Evolutionary conservation across 148 eudicot species (phyloP).

Genomic region (Camellia sinensis): DNA sequence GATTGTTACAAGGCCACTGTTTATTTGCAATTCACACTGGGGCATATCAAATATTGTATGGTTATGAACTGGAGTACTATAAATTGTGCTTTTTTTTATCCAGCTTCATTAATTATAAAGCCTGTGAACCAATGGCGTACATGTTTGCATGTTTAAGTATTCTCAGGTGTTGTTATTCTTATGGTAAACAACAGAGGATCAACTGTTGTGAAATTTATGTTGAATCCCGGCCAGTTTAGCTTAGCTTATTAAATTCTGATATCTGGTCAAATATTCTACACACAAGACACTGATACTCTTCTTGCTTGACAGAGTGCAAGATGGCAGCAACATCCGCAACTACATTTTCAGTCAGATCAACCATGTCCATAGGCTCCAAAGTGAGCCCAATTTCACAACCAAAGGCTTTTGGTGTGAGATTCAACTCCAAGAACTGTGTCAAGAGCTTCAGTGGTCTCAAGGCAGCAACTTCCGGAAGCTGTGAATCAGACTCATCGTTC

Average conservation of each 20-base stretch:
- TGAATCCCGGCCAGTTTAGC: too few relatives aligned
- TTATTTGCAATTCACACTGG: background rate
- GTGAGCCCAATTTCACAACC: constrained; percentile 29
- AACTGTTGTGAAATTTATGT: too few relatives aligned
- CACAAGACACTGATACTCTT: background rate
- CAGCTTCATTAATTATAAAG: background rate
- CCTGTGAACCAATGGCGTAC: background rate
- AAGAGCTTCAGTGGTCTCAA: constrained; percentile 57
- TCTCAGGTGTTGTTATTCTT: background rate
- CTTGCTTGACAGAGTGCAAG: constrained; percentile 24
- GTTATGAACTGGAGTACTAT: background rate
- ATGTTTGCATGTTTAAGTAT: background rate
- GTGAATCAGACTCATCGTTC: constrained; percentile 42
- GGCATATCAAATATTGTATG: background rate
- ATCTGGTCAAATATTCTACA: constrained; percentile 1
- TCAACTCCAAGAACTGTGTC: constrained; percentile 27
- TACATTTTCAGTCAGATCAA: constrained; percentile 44
- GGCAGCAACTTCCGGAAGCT: constrained; percentile 32
- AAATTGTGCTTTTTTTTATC: background rate
- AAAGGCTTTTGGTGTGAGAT: constrained; percentile 33
- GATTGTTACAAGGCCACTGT: background rate
- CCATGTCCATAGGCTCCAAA: constrained; percentile 34
- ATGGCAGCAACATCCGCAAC: constrained; percentile 69
- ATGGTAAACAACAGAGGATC: background rate
- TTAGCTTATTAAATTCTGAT: too few relatives aligned